Evolutionary conservation across 1,284 basidiomycete species (phyloP), one percentile per base, ranked within the genome.

Genomic region (Somion occarium): DNA sequence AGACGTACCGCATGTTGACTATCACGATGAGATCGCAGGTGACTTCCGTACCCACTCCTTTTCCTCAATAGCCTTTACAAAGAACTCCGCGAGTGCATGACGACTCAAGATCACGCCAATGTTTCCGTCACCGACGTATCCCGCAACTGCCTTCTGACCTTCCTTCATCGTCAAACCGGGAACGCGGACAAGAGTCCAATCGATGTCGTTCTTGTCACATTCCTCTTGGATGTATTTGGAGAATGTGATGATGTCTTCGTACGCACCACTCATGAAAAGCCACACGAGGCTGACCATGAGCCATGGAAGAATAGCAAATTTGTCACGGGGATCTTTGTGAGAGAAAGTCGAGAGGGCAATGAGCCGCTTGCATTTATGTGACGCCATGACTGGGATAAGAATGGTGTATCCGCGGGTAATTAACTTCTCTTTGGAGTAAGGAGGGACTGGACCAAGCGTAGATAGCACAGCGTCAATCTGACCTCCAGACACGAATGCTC

Each of bases 111-210:
- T 69, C 5, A 66, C 70, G 27, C 72, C 74, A 7, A 71, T 75
- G 60, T 73, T 74, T 23, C 75, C 76, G 56, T 88, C 84, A 3
- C 85, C 85, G 3, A 84, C 65, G 59, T 85, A 85, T 2, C 85
- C 85, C 18, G 75, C 78, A 2, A 78, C 60, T 26, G 79, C 70
- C 0, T 70, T 69, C 54, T 66, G 74, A 15, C 64, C 68, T 22
- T 73, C 61, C 5, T 71, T 67, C 53, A 79, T 72, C 30, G 71
- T 81, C 58, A 88, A 61, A 23, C 83, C 38, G 1, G 83, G 83
- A 1, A 88, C 83, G 26, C 86, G 69, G 20, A 73, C 78, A 39
- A 87, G 76, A 4, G 83, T 88, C 82, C 83, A 88, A 22, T 80
- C 76, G 15, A 86, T 57, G 22, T 75, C 71, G 0, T 67, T 68